A percentile compares a stretch with the other conserved stretches of the same genome.
Conservation (phyloP, 495 filamentous ascomycete genomes). For the Parmelia sp. region DNA sequence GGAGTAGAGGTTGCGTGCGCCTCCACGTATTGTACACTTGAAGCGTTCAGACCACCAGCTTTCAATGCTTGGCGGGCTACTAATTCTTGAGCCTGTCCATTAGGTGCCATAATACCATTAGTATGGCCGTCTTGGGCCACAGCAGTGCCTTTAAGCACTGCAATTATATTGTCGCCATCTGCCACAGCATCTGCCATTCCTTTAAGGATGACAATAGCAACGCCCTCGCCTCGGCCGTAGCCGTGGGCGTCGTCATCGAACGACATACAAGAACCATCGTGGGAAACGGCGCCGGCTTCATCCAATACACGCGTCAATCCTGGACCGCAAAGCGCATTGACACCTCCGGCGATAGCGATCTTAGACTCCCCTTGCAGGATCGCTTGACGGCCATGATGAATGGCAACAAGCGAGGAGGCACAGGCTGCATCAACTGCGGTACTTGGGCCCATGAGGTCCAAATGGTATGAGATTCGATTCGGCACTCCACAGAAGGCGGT, state of each 20-base stretch:
- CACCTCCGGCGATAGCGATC: conserved; percentile 36
- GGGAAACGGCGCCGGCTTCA: conserved; percentile 63
- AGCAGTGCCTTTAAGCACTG: conserved; percentile 32
- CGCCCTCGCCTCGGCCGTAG: conserved; percentile 53
- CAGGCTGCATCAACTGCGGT: conserved; percentile 42
- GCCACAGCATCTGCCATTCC: conserved; percentile 39
- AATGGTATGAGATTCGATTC: conserved; percentile 41
- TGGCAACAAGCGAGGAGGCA: conserved; percentile 35
- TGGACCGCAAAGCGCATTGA: background rate
- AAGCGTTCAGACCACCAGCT: conserved; percentile 21
- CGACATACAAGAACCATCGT: conserved; percentile 56
- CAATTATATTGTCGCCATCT: conserved; percentile 42
- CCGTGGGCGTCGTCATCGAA: conserved; percentile 62
- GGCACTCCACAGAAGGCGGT: conserved; percentile 17
- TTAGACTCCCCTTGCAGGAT: conserved; percentile 43
- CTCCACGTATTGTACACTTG: conserved; percentile 33
- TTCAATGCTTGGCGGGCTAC: conserved; percentile 25
- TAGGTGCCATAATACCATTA: conserved; percentile 37
- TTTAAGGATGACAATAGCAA: conserved; percentile 39
- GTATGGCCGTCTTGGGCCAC: conserved; percentile 33
- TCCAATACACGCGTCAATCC: conserved; percentile 43
- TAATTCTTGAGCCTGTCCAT: conserved; percentile 29
- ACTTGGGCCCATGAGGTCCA: conserved; percentile 38
- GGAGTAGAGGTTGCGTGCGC: conserved; percentile 42
- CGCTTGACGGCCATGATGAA: conserved; percentile 32